These are phyloP conservation scores for Boletus insuetus DNA, from an alignment of 768 basidiomycete species.

Conservation along the genomic window DNA sequence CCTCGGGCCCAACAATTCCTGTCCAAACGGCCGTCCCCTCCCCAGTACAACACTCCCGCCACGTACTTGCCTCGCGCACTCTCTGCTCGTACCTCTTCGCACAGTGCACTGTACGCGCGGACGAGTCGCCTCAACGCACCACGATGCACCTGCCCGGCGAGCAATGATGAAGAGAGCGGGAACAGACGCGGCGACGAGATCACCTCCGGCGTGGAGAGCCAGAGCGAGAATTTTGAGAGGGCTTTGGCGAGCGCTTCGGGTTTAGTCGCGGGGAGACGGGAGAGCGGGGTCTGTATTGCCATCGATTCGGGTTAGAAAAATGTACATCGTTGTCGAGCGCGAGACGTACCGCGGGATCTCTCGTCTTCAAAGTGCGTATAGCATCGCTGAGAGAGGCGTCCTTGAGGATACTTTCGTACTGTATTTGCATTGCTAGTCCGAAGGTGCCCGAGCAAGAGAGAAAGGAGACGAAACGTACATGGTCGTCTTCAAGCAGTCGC, in stretches of 20 bases:
- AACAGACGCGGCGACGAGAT: slow-evolving; percentile 78
- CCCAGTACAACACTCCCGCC: slow-evolving; percentile 86
- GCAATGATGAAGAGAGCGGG: slow-evolving; percentile 61
- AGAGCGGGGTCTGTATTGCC: slow-evolving; percentile 60
- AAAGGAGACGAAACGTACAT: slow-evolving; percentile 52
- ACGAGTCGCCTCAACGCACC: slow-evolving; percentile 69
- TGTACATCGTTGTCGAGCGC: too few relatives aligned
- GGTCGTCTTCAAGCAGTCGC: slow-evolving; percentile 68
- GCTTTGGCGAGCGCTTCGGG: slow-evolving; percentile 60
- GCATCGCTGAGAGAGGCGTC: slow-evolving; percentile 29
- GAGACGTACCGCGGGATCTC: slow-evolving; percentile 19
- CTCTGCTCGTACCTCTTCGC: slow-evolving; percentile 70
- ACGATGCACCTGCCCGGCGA: slow-evolving; percentile 73
- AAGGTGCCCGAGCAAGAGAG: background rate
- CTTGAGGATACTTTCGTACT: slow-evolving; percentile 25
- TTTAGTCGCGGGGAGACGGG: slow-evolving; percentile 61
- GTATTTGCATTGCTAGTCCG: background rate
- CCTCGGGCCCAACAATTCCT: slow-evolving; percentile 73
- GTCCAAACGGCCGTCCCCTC: slow-evolving; percentile 81
- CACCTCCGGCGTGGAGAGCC: slow-evolving; percentile 82
- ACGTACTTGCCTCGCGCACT: slow-evolving; percentile 68
- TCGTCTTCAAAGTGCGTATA: slow-evolving; percentile 22
- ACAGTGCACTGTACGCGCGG: slow-evolving; percentile 66
- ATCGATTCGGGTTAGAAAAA: too few relatives aligned
- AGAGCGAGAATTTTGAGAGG: slow-evolving; percentile 71